Evolutionary conservation across 2,329 filamentous ascomycete species (phyloP).

Genomic region (Colletotrichum karsti): DNA sequence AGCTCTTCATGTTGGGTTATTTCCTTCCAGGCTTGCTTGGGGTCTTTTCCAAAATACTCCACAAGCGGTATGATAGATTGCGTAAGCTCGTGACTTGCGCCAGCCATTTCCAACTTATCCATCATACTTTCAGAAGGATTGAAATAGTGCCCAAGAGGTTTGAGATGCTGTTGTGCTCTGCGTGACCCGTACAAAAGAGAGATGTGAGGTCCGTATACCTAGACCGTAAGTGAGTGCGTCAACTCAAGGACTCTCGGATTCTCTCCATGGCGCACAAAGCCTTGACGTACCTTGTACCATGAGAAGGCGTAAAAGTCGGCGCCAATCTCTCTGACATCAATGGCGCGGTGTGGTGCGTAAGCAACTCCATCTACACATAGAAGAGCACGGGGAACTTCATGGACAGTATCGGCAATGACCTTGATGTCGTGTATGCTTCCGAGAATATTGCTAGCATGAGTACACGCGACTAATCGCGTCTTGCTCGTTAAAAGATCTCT

Average conservation of each 20-base stretch:
- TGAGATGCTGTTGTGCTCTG: slow-evolving; percentile 61
- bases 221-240: not conserved
- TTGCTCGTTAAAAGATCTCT: slow-evolving; percentile 38
- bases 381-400: slow-evolving; percentile 58
- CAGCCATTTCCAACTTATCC: slow-evolving; percentile 74
- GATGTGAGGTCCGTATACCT: slow-evolving; percentile 78
- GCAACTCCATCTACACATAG: slow-evolving; percentile 80
- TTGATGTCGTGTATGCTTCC: slow-evolving; percentile 74
- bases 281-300: slow-evolving; percentile 74
- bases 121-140: slow-evolving; percentile 67
- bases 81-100: slow-evolving; percentile 74
- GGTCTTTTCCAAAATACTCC: not conserved
- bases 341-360: slow-evolving; percentile 74
- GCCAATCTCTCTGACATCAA: slow-evolving; percentile 73
- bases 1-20: slow-evolving; percentile 67
- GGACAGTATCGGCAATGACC: slow-evolving; percentile 62
- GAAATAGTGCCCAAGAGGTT: slow-evolving; percentile 72
- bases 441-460: slow-evolving; percentile 77
- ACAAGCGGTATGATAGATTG: slow-evolving; percentile 53
- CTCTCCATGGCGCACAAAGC: not conserved
- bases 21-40: slow-evolving; percentile 50
- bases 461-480: slow-evolving; percentile 76
- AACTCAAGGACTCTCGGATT: not conserved
- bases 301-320: slow-evolving; percentile 81
- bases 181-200: slow-evolving; percentile 73